Base-by-base conservation (phyloP, 805 yeast species). In the Wickerhamomyces rabaulensis region DNA sequence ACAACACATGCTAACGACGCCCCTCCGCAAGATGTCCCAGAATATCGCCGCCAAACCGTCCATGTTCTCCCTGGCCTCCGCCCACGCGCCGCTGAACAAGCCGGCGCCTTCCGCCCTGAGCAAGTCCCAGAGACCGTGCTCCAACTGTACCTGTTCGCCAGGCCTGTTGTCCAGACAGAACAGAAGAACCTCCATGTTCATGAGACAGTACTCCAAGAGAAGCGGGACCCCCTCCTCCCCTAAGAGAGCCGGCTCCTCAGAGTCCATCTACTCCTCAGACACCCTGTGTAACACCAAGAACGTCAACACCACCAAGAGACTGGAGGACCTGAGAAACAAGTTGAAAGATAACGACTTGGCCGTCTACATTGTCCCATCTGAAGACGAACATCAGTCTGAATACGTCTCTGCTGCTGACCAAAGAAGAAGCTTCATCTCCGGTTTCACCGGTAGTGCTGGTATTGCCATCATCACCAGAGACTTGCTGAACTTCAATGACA, bases 401-500 rank as follows among this genome's bases (percentile, higher is more conserved):
- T 91, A 91, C 57, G 92, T 92, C 8, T 77, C 94, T 0, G 68
- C 75, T 1, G 79, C 84, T 13, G 98, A 92, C 63, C 87, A 84
- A 61, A 78, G 97, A 55, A 74, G 97, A 47, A 84, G 79, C 45
- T 92, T 75, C 57, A 84, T 92, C 23, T 77, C 91, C 7, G 97
- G 90, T 0, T 92, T 92, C 67, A 84, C 92, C 12, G 99, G 98
- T 1, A 82, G 92, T 42, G 95, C 97, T 2, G 99, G 98, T 21
- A 70, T 88, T 20, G 97, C 96, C 1, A 76, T 94, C n/a, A 75
- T 92, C 17, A 82, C 96, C 5, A 62, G 70, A 39, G 72, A 73
- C 45, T 51, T 69, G 7, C 56, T 72, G 37, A 65, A 67, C 26
- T 66, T 71, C 56, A 73, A 66, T 43, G 74, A 69, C 1, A 56